Evolutionary conservation across 1,284 basidiomycete species (phyloP).

Genomic region (Ustilago shanxiensis): DNA sequence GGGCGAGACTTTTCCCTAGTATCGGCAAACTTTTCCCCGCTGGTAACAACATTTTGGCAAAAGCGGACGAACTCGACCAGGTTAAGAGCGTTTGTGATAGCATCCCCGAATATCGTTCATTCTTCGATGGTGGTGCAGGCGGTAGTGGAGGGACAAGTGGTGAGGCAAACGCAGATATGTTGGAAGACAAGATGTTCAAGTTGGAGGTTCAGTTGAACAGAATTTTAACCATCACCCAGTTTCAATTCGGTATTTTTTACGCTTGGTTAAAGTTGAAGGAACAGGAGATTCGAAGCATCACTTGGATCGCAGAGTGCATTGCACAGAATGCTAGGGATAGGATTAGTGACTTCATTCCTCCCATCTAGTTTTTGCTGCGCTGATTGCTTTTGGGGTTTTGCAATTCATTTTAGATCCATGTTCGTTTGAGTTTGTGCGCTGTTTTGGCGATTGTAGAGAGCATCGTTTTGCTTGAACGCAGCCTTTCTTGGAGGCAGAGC

Average conservation of each 20-base stretch:
- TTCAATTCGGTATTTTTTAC: constrained; percentile 68
- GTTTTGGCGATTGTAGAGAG: too few relatives aligned
- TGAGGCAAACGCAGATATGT: constrained; percentile 73
- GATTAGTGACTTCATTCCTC: constrained; percentile 51
- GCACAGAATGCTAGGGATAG: constrained; percentile 63
- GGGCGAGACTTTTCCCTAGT: constrained; percentile 93
- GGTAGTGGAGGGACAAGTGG: constrained; percentile 47
- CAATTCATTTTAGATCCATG: too few relatives aligned
- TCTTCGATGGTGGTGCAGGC: constrained; percentile 76
- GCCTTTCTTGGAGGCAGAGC: too few relatives aligned
- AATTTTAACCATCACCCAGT: constrained; percentile 68
- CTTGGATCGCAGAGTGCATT: constrained; percentile 89
- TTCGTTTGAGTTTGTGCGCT: too few relatives aligned
- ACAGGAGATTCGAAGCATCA: constrained; percentile 96
- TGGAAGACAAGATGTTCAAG: constrained; percentile 96
- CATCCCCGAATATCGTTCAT: constrained; percentile 88
- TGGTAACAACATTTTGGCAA: constrained; percentile 92
- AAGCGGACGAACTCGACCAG: constrained; percentile 94
- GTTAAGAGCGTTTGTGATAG: constrained; percentile 89
- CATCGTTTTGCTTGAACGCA: too few relatives aligned
- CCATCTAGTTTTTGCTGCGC: constrained; percentile 10
- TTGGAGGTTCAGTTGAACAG: constrained; percentile 81
- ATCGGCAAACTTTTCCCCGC: constrained; percentile 94
- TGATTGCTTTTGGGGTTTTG: not conserved
- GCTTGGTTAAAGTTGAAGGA: constrained; percentile 81